Conservation (phyloP, 345 rosid species). For the Gossypium stocksii region DNA sequence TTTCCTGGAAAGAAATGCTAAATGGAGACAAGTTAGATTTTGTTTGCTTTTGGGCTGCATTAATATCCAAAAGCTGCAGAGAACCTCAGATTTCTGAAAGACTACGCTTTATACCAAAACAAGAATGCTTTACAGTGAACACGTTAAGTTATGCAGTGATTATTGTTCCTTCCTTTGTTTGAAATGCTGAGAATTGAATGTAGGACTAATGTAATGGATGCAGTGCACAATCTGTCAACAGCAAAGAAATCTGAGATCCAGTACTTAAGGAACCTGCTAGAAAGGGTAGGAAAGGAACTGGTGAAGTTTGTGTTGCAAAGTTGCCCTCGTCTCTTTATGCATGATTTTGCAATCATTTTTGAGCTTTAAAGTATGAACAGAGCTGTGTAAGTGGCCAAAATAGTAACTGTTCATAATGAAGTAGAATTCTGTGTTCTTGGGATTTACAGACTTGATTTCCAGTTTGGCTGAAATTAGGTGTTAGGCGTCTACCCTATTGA, state of each 20-base stretch:
- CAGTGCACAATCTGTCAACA: constrained; percentile 38
- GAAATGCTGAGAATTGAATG: constrained; percentile 16
- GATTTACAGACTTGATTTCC: not conserved
- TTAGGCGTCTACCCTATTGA: not conserved
- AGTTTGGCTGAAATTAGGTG: not conserved
- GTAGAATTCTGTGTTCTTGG: not conserved
- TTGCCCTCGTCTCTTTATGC: not conserved
- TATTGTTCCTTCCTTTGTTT: constrained; percentile 9
- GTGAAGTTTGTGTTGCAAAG: not conserved
- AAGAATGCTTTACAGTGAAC: not conserved
- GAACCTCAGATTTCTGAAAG: not conserved
- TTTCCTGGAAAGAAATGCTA: not conserved
- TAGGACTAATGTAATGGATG: constrained; percentile 62
- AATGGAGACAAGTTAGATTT: not conserved
- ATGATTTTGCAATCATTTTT: not conserved
- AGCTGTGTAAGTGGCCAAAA: not conserved
- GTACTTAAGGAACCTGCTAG: constrained; percentile 41
- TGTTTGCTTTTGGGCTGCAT: not conserved
- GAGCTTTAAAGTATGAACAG: not conserved
- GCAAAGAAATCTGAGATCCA: constrained; percentile 57
- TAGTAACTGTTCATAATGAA: not conserved
- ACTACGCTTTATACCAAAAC: not conserved
- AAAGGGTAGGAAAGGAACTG: constrained; percentile 40
- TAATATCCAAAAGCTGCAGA: not conserved
- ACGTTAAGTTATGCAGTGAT: not conserved